Evolutionary conservation across 106 monocot species (phyloP).

Genomic region (Cymbidium sinense): DNA sequence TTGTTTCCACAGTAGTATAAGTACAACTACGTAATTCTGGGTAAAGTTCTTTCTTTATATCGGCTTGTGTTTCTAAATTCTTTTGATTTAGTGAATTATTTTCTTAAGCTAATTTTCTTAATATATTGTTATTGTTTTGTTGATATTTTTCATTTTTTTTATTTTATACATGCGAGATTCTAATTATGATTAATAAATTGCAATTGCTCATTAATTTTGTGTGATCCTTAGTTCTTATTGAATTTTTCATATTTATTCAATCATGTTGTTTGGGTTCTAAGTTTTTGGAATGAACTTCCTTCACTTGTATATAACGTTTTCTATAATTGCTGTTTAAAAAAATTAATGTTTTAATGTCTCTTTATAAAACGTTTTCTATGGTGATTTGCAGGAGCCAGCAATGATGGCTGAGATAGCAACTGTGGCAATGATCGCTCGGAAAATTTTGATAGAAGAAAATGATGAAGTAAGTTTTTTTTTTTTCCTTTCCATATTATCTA

Average conservation of each 20-base stretch:
- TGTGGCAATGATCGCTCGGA: constrained; percentile 55
- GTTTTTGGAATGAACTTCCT: neutral
- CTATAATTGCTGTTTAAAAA: neutral
- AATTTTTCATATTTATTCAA: neutral
- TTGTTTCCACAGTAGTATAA: too few relatives aligned
- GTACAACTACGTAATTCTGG: too few relatives aligned
- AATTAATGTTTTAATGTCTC: neutral
- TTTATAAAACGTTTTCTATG: neutral
- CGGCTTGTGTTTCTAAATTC: too few relatives aligned
- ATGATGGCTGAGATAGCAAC: constrained; percentile 68
- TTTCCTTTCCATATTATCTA: neutral
- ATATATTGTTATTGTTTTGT: too few relatives aligned
- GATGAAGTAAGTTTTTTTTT: constrained; percentile 43
- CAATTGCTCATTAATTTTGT: too few relatives aligned
- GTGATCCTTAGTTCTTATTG: neutral
- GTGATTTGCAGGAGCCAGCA: constrained; percentile 38
- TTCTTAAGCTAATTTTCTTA: too few relatives aligned
- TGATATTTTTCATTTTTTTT: too few relatives aligned
- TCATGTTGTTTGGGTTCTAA: neutral
- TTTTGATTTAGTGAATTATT: too few relatives aligned
- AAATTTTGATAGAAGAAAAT: constrained; percentile 81
- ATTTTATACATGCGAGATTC: too few relatives aligned
- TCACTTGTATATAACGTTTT: neutral
- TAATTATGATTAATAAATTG: too few relatives aligned
- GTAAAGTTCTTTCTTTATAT: too few relatives aligned